phyloP scores from a whole-genome alignment of 2,329 filamentous ascomycete genomes.

The Fusarium brevicatenulatum region DNA sequence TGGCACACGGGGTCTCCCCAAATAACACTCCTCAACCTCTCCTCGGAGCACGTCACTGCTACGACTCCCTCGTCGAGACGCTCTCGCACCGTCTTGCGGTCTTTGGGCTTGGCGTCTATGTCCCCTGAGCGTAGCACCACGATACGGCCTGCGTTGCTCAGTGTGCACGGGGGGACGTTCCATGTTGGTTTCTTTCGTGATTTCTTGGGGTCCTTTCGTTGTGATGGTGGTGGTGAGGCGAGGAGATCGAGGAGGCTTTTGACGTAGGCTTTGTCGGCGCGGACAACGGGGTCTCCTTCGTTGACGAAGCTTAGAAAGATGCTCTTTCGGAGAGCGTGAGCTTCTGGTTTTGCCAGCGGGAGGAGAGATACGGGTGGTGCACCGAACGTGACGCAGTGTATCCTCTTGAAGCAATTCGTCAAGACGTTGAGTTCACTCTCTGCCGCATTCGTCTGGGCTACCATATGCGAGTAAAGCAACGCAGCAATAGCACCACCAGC shows the following conservation, averaged over 20 bases:
- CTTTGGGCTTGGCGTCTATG: constrained; percentile 49
- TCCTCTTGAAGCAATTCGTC: constrained; percentile 76
- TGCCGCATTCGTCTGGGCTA: constrained; percentile 64
- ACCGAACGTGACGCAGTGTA: constrained; percentile 90
- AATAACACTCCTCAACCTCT: constrained; percentile 73
- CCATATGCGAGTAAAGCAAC: constrained; percentile 84
- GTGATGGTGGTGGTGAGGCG: constrained; percentile 60
- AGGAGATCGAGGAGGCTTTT: constrained; percentile 77
- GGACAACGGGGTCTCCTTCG: constrained; percentile 82
- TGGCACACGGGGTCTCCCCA: constrained; percentile 87
- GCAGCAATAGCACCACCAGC: constrained; percentile 86
- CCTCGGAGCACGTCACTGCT: constrained; percentile 74
- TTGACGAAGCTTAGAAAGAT: constrained; percentile 85
- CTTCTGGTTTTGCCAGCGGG: constrained; percentile 70
- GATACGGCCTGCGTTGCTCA: constrained; percentile 76
- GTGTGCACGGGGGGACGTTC: constrained; percentile 71
- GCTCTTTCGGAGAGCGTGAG: constrained; percentile 66
- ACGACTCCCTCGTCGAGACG: constrained; percentile 69
- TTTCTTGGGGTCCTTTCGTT: constrained; percentile 23
- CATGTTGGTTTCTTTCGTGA: constrained; percentile 59
- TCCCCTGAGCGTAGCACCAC: constrained; percentile 70
- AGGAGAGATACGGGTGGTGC: constrained; percentile 79
- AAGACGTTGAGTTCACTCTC: constrained; percentile 76
- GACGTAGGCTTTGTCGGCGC: constrained; percentile 82
- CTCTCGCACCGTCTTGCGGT: constrained; percentile 61